A percentile compares a stretch with the other conserved stretches of the same genome.
Conservation (phyloP, 495 filamentous ascomycete species). For the Podospora bellae-mahoneyi region DNA sequence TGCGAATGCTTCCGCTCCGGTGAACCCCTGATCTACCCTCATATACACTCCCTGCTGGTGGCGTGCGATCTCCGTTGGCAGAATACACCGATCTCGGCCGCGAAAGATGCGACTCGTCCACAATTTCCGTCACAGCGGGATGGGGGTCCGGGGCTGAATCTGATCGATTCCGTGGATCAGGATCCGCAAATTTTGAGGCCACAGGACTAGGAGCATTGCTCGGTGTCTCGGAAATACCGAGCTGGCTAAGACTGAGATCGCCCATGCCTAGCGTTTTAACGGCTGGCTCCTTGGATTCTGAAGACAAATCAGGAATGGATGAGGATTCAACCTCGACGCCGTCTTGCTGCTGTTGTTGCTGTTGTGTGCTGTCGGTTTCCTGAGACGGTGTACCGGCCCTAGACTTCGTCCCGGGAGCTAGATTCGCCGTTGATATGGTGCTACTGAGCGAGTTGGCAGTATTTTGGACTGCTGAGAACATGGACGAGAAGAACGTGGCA, state of each 20-base stretch:
- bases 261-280: constrained; percentile 88
- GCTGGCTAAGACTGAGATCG: constrained; percentile 79
- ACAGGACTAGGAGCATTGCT: constrained; percentile 42
- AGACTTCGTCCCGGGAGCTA: constrained; percentile 41
- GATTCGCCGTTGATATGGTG: constrained; percentile 64
- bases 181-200: constrained; percentile 43
- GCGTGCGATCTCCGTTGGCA: constrained; percentile 55
- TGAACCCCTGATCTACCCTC: constrained; percentile 64
- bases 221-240: constrained; percentile 62
- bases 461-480: constrained; percentile 91
- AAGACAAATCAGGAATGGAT: constrained; percentile 35
- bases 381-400: constrained; percentile 32
- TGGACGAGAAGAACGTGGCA: constrained; percentile 83
- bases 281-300: constrained; percentile 64
- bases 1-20: constrained; percentile 78
- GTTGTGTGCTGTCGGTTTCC: constrained; percentile 28
- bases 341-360: constrained; percentile 43
- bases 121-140: constrained; percentile 23
- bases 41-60: constrained; percentile 62
- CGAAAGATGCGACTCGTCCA: constrained; percentile 32
- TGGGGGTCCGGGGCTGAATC: constrained; percentile 46
- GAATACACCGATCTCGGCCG: constrained; percentile 45
- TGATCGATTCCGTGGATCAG: constrained; percentile 38
- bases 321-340: constrained; percentile 48
- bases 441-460: constrained; percentile 83